Conservation (phyloP, 73 alveolate genomes). For the Paraurostyla sp. region DNA sequence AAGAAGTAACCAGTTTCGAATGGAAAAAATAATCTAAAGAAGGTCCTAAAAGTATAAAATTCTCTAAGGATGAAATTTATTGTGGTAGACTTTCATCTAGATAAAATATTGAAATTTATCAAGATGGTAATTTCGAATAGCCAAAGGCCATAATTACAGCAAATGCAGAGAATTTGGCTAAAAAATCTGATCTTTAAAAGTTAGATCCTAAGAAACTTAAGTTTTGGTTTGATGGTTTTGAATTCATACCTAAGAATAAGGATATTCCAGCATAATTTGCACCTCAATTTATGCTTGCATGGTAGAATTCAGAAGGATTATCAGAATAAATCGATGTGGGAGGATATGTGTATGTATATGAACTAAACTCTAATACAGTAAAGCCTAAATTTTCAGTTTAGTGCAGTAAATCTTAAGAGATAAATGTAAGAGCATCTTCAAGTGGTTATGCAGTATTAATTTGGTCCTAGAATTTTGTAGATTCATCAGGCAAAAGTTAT, state of each 20-base stretch:
- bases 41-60: conserved; percentile 43
- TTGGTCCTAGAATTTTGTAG: conserved; percentile 80
- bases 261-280: neutral
- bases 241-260: conserved; percentile 32
- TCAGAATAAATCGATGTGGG: conserved; percentile 20
- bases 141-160: neutral
- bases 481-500: conserved; percentile 83
- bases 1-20: conserved; percentile 35
- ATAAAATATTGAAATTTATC: conserved; percentile 32
- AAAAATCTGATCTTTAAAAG: neutral
- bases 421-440: conserved; percentile 52
- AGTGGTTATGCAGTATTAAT: conserved; percentile 66
- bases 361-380: neutral
- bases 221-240: conserved; percentile 41
- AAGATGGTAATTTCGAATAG: neutral
- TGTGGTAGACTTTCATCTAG: conserved; percentile 44
- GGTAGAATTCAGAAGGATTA: conserved; percentile 42
- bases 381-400: conserved; percentile 60
- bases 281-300: conserved; percentile 13
- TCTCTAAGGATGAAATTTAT: conserved; percentile 48
- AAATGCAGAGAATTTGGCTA: neutral
- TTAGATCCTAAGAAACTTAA: neutral
- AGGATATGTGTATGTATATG: conserved; percentile 56
- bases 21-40: conserved; percentile 66
- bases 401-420: conserved; percentile 59